A percentile compares a stretch with the other conserved stretches of the same genome.
phyloP scores from a whole-genome alignment of 306 rosid genomes.

The Luffa aegyptiaca region DNA sequence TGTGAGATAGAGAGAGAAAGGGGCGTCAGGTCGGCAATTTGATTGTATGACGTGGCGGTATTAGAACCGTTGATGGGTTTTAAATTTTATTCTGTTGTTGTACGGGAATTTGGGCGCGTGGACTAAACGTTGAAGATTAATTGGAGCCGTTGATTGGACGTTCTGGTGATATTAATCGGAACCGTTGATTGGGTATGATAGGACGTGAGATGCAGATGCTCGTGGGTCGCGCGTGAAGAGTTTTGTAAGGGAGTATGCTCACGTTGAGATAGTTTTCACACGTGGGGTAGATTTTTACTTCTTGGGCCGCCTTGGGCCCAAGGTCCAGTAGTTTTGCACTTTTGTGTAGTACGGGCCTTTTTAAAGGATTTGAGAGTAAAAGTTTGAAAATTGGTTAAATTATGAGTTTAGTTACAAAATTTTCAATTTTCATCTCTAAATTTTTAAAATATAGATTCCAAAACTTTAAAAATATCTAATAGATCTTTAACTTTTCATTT shows the following conservation, averaged over 20 bases:
- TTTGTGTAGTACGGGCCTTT: background rate
- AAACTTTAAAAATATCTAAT: too few species aligned
- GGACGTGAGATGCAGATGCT: background rate
- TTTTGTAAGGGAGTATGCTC: background rate
- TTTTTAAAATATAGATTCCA: too few species aligned
- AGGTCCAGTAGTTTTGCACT: background rate
- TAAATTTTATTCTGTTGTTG: background rate
- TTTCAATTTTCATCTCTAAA: too few species aligned
- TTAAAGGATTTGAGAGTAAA: too few species aligned
- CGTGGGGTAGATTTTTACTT: background rate
- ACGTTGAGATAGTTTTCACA: background rate
- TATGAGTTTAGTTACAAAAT: too few species aligned
- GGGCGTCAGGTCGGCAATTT: background rate
- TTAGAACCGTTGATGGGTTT: background rate
- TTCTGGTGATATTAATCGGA: too few species aligned
- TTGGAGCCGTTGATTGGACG: background rate
- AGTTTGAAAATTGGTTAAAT: too few species aligned
- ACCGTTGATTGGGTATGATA: background rate
- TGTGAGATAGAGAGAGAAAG: background rate
- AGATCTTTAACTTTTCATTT: too few species aligned
- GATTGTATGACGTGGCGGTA: background rate
- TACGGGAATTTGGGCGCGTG: background rate
- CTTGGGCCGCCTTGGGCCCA: slow-evolving; percentile 1
- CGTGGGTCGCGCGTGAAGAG: background rate
- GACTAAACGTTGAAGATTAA: background rate